Evolutionary conservation across 352 stramenopile genomes (phyloP).

Genomic region (Pythium monospermum): DNA sequence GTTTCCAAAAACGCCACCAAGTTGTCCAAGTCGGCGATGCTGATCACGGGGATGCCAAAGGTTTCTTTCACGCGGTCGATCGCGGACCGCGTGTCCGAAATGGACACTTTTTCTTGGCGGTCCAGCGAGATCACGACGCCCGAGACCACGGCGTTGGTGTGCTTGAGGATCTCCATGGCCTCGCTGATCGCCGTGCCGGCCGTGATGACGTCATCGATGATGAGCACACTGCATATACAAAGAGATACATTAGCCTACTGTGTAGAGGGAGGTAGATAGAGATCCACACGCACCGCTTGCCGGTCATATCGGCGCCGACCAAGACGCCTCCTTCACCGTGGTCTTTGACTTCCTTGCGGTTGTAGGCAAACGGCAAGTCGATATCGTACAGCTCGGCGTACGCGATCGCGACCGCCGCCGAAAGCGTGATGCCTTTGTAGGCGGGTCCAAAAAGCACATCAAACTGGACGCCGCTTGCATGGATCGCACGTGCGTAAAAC

Average conservation of each 20-base stretch:
- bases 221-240: constrained; percentile 88
- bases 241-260: too few relatives aligned
- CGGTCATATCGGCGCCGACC: constrained; percentile 93
- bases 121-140: constrained; percentile 98
- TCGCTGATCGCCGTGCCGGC: constrained; percentile 98
- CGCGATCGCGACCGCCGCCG: constrained; percentile 91
- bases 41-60: constrained; percentile 90
- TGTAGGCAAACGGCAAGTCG: constrained; percentile 96
- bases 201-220: constrained; percentile 99
- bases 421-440: constrained; percentile 99
- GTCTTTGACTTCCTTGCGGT: constrained; percentile 99
- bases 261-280: too few relatives aligned
- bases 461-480: constrained; percentile 91
- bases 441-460: constrained; percentile 99
- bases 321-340: constrained; percentile 97
- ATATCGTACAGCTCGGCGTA: constrained; percentile 89
- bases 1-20: constrained; percentile 89
- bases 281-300: constrained; percentile 85
- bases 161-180: constrained; percentile 87
- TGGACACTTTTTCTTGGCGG: constrained; percentile 95
- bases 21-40: constrained; percentile 92
- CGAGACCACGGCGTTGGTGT: constrained; percentile 89
- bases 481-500: constrained; percentile 94
- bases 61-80: constrained; percentile 91
- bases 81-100: constrained; percentile 90